Percentiles rank a stretch among this genome's conserved stretches.
phyloP scores from a whole-genome alignment of 768 basidiomycete species.

The Tylopilus sp. region DNA sequence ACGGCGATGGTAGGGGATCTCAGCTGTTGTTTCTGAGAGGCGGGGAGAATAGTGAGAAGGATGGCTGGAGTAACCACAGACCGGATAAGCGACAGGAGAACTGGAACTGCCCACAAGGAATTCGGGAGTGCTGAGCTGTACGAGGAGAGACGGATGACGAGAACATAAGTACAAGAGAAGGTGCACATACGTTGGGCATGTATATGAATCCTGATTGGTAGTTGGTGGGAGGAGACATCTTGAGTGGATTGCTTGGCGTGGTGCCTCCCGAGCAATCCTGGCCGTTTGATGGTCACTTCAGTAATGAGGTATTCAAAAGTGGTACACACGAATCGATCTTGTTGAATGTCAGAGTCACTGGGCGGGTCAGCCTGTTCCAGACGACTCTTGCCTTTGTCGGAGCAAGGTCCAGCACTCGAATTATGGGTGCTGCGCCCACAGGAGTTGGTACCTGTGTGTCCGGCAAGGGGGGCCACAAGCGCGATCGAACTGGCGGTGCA shows the following conservation, averaged over 20 bases:
- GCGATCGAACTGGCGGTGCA: background rate
- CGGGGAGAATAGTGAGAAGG: conserved; percentile 13
- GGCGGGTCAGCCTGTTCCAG: background rate
- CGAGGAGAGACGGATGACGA: background rate
- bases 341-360: conserved; percentile 1
- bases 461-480: background rate
- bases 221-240: background rate
- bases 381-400: conserved; percentile 25
- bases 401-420: background rate
- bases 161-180: background rate
- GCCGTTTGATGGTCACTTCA: conserved; percentile 3
- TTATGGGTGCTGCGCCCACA: background rate
- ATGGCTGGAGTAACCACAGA: conserved; percentile 28
- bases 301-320: background rate
- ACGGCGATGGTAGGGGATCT: conserved; percentile 8
- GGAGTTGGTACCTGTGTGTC: background rate
- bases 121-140: conserved; percentile 25
- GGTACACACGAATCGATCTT: conserved; percentile 12
- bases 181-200: conserved; percentile 19
- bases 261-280: conserved; percentile 9
- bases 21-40: background rate
- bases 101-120: conserved; percentile 31
- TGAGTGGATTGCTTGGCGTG: background rate
- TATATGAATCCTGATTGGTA: conserved; percentile 28
- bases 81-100: conserved; percentile 30